phyloP scores from a whole-genome alignment of 2,329 filamentous ascomycete species.

The Lecanosticta acicola region DNA sequence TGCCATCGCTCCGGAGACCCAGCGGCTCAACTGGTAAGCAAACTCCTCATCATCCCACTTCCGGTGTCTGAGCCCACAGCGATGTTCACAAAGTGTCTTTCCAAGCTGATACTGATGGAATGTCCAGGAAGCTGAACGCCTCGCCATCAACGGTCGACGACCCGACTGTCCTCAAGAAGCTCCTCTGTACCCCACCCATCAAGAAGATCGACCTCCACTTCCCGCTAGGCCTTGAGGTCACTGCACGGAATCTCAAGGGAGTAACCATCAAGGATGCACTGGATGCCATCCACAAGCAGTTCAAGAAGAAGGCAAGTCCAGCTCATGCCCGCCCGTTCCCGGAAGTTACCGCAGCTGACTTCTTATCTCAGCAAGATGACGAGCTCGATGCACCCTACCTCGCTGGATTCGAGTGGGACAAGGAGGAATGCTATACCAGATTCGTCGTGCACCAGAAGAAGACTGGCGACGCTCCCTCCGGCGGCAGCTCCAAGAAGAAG shows the following conservation, averaged over 20 bases:
- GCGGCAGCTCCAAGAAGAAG: conserved; percentile 59
- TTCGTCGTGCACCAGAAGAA: conserved; percentile 81
- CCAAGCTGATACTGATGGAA: no score
- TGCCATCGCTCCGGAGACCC: conserved; percentile 72
- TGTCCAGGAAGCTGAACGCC: conserved; percentile 82
- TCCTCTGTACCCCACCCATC: conserved; percentile 72
- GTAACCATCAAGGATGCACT: conserved; percentile 96
- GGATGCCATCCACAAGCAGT: conserved; percentile 92
- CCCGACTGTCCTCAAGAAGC: conserved; percentile 73
- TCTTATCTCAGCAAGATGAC: conserved; percentile 66
- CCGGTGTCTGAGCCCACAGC: no score
- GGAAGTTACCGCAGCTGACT: neutral
- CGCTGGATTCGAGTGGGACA: conserved; percentile 93
- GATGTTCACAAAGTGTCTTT: no score
- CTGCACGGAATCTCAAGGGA: conserved; percentile 84
- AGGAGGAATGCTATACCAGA: conserved; percentile 81
- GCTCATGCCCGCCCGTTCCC: neutral
- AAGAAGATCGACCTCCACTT: conserved; percentile 95
- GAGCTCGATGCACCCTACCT: conserved; percentile 84
- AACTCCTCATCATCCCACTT: neutral
- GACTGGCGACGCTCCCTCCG: conserved; percentile 52
- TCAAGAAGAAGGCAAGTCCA: conserved; percentile 80
- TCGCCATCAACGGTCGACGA: conserved; percentile 75
- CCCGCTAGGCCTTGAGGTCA: conserved; percentile 79
- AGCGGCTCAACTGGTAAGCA: conserved; percentile 81